phyloP scores from a whole-genome alignment of 2,329 filamentous ascomycete species.

The Thyridium curvatum region DNA sequence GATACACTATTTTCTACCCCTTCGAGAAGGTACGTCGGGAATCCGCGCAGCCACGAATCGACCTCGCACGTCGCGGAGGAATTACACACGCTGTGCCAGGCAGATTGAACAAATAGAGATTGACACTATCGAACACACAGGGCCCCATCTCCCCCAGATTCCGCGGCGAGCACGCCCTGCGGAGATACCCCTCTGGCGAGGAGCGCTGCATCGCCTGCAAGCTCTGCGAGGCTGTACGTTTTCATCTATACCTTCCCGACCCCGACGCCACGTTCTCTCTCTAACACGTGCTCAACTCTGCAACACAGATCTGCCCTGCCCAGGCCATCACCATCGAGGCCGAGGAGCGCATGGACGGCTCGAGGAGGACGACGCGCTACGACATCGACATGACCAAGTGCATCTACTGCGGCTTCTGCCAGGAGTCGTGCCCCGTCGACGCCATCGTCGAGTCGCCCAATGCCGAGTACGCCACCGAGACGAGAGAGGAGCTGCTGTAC shows the following conservation, averaged over 20 bases:
- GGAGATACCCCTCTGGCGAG: conserved; percentile 94
- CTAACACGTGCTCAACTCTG: conserved; percentile 7
- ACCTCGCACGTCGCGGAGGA: conserved; percentile 11
- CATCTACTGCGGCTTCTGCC: conserved; percentile 99
- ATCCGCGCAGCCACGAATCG: too few relatives aligned
- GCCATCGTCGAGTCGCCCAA: conserved; percentile 67
- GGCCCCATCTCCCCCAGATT: conserved; percentile 96
- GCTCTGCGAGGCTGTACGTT: conserved; percentile 79
- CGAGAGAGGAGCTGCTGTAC: conserved; percentile 89
- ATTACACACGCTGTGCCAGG: too few relatives aligned
- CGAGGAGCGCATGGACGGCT: conserved; percentile 94
- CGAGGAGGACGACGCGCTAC: conserved; percentile 90
- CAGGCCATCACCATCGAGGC: conserved; percentile 99
- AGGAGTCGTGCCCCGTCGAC: conserved; percentile 97
- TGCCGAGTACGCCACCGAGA: conserved; percentile 58
- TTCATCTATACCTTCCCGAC: not conserved
- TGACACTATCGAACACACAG: conserved; percentile 22
- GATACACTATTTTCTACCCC: conserved; percentile 97
- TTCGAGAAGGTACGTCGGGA: conserved; percentile 77
- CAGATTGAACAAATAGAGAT: conserved; percentile 11
- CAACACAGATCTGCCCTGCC: conserved; percentile 74
- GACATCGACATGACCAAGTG: conserved; percentile 99
- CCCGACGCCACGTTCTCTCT: conserved; percentile 5
- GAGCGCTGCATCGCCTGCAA: conserved; percentile 99
- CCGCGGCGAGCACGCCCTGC: conserved; percentile 93